Percentiles rank a stretch among this genome's conserved stretches.
phyloP scores from a whole-genome alignment of 352 stramenopile species.

The Plasmopara muralis region DNA sequence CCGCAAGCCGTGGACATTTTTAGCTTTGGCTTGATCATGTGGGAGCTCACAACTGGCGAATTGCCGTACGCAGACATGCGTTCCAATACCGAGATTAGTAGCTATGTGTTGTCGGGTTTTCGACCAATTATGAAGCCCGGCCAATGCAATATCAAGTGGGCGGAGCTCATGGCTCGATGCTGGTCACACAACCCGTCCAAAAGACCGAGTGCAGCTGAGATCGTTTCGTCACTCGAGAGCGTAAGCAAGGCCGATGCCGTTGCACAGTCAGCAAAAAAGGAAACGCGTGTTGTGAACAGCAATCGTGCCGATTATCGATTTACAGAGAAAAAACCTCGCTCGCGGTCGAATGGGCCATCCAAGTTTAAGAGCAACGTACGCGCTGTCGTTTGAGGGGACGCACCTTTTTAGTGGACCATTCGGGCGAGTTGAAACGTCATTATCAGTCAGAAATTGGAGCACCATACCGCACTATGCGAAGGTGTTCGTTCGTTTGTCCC shows the following conservation, averaged over 20 bases:
- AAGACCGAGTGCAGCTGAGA: slow-evolving; percentile 71
- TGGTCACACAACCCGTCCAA: slow-evolving; percentile 71
- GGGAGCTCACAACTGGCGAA: slow-evolving; percentile 81
- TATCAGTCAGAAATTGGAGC: too few species aligned
- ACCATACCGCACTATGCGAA: too few species aligned
- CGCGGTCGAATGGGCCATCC: slow-evolving; percentile 36
- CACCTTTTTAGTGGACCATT: too few species aligned
- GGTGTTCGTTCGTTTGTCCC: too few species aligned
- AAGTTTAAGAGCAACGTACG: slow-evolving; percentile 72
- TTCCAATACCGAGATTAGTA: slow-evolving; percentile 66
- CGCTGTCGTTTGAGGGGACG: slow-evolving; percentile 26
- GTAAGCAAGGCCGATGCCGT: slow-evolving; percentile 68
- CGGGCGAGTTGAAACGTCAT: too few species aligned
- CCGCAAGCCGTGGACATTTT: slow-evolving; percentile 84
- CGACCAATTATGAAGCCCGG: slow-evolving; percentile 72
- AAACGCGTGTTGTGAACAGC: slow-evolving; percentile 66
- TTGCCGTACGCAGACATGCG: slow-evolving; percentile 62
- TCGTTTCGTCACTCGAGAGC: slow-evolving; percentile 72
- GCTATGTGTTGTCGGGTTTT: slow-evolving; percentile 67
- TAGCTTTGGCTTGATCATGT: slow-evolving; percentile 85
- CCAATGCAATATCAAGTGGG: slow-evolving; percentile 77
- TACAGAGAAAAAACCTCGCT: slow-evolving; percentile 37
- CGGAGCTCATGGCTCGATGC: slow-evolving; percentile 76
- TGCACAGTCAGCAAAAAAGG: slow-evolving; percentile 57
- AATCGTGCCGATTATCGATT: slow-evolving; percentile 78